Evolutionary conservation across 176 grass and related monocot species (phyloP), one percentile per base, ranked within the genome.

Genomic region (Themeda triandra): DNA sequence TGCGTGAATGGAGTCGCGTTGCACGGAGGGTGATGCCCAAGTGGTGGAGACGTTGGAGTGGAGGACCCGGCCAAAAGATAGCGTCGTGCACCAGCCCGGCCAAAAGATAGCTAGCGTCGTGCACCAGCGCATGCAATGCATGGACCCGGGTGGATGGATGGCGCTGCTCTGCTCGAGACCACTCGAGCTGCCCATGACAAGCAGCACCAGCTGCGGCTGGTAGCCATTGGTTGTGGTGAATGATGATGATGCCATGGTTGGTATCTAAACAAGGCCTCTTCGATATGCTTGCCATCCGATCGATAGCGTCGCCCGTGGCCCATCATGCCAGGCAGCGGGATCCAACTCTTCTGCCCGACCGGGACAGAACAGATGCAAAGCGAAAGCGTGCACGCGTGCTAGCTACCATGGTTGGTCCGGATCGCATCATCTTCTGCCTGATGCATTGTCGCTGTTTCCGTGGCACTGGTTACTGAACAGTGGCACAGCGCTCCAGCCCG

Each of bases 311-410:
- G 37, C 44, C 17, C 10, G 48, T 58, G 21, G 21, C 39, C 39
- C 69, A 72, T 73, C 36, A 40, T 39, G 35, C 3, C 68, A 71
- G 35, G 37, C 36, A 70, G 67, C 35, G 36, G 14, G 68, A 70
- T 70, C 67, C 58, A 2, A 31, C 17, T 17, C 51, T 2, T 6
- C 8, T 2, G 1, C 10, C 19, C 21, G 66, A 11, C 21, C 40
- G 62, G 40, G 14, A 77, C 85, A 82, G 36, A 5, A 5, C 3
- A 6, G 71, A 53, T 27, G 71, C 72, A 84, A 66, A 66, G 42
- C 27, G 66, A 82, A 76, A 66, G 18, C 69, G 25, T 81, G 77
- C 44, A 36, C 44, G 36, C 87, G 46, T 76, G 70, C 63, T 59
- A 10, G 8, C 53, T 37, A 49, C 82, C 37, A 54, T 46, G 60